Evolutionary conservation across 148 eudicot genomes (phyloP).

Genomic region (Fagopyrum tataricum): DNA sequence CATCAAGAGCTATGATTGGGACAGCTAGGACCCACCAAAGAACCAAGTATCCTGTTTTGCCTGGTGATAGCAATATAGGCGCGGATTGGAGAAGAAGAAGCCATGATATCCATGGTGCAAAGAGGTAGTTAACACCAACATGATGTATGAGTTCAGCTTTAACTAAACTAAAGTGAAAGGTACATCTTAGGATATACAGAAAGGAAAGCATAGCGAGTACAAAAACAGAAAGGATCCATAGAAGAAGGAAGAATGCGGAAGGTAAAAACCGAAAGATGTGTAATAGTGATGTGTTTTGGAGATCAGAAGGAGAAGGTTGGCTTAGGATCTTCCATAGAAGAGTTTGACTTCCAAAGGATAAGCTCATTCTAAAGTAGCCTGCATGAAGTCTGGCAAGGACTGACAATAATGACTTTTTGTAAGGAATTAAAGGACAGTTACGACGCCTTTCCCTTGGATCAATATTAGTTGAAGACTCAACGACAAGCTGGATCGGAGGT

Average conservation of each 20-base stretch:
- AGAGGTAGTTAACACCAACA: constrained; percentile 32
- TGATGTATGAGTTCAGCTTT: constrained; percentile 41
- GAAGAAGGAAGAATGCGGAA: constrained; percentile 20
- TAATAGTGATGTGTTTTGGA: constrained; percentile 15
- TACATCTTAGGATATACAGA: constrained; percentile 36
- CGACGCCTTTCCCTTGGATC: constrained; percentile 7
- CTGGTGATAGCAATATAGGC: constrained; percentile 18
- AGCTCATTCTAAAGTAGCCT: constrained; percentile 50
- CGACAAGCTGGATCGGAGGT: constrained; percentile 27
- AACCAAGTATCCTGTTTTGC: constrained; percentile 12
- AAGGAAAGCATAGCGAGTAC: constrained; percentile 26
- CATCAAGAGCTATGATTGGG: constrained; percentile 44
- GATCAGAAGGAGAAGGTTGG: constrained; percentile 17
- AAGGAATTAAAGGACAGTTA: constrained; percentile 8
- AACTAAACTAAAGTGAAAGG: constrained; percentile 38
- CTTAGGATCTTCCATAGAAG: constrained; percentile 39
- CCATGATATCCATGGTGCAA: constrained; percentile 39
- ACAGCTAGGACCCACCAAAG: constrained; percentile 39
- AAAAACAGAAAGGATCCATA: constrained; percentile 38
- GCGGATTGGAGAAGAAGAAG: constrained; percentile 33
- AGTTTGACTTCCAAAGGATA: constrained; percentile 44
- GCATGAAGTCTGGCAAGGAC: constrained; percentile 40
- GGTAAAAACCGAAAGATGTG: constrained; percentile 24
- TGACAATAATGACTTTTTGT: constrained; percentile 18
- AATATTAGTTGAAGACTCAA: constrained; percentile 17